These are phyloP conservation scores for Tylopilus vinaceipallidus DNA, from an alignment of 768 basidiomycete species.

Conservation along the genomic window DNA sequence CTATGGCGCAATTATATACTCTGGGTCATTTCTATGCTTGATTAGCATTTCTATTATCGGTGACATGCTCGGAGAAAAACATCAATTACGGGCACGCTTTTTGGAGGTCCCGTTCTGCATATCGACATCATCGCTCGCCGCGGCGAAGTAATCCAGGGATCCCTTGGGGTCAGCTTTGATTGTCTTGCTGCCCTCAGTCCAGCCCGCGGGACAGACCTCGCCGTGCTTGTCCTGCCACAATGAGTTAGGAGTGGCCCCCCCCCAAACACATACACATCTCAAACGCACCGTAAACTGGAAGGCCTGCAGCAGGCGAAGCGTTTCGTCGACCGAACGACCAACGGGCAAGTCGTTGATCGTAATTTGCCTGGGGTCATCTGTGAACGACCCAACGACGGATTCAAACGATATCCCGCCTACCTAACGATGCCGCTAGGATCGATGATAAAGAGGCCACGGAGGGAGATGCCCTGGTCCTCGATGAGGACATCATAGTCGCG, in stretches of 20 bases:
- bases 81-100: conserved; percentile 61
- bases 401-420: conserved; percentile 27
- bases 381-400: neutral
- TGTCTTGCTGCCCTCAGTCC: conserved; percentile 78
- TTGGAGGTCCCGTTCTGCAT: conserved; percentile 44
- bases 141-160: conserved; percentile 71
- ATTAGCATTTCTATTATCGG: no score
- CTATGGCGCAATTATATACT: conserved; percentile 3
- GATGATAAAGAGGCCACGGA: conserved; percentile 85
- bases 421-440: conserved; percentile 79
- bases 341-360: conserved; percentile 92
- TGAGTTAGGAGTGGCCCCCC: neutral
- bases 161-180: conserved; percentile 78
- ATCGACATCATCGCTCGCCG: conserved; percentile 25
- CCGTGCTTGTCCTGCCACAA: conserved; percentile 68
- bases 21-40: no score
- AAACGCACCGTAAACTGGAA: conserved; percentile 82
- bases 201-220: conserved; percentile 91
- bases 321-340: conserved; percentile 94
- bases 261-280: neutral
- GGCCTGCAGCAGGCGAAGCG: conserved; percentile 85
- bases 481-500: conserved; percentile 87
- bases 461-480: conserved; percentile 84
- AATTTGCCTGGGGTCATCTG: conserved; percentile 56
- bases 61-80: no score